Percentiles rank a stretch among this genome's conserved stretches.
phyloP scores from a whole-genome alignment of 129 eudicot genomes.

The Ambrosia artemisiifolia region DNA sequence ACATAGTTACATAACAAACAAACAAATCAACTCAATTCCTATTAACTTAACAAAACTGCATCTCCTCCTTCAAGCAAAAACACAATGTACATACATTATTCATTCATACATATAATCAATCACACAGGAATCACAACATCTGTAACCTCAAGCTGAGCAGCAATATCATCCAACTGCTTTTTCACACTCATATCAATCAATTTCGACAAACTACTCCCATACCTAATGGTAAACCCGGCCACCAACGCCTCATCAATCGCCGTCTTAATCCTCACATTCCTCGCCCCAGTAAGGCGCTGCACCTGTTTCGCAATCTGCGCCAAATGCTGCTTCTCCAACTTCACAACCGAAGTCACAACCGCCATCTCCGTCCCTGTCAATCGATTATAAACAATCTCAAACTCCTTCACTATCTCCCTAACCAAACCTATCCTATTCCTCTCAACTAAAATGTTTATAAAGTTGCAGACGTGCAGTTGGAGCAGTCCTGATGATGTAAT shows the following conservation, averaged over 20 bases:
- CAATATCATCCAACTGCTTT: slow-evolving; percentile 76
- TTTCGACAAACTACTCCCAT: slow-evolving; percentile 58
- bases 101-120: background rate
- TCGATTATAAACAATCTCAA: slow-evolving; percentile 52
- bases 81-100: no score
- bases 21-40: no score
- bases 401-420: slow-evolving; percentile 57
- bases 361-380: slow-evolving; percentile 68
- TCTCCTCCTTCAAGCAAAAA: no score
- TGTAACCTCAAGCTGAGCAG: slow-evolving; percentile 49
- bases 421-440: slow-evolving; percentile 45
- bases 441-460: slow-evolving; percentile 57
- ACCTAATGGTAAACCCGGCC: slow-evolving; percentile 71
- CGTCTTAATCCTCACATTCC: slow-evolving; percentile 70
- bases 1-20: no score
- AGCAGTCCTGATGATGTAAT: slow-evolving; percentile 30
- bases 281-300: slow-evolving; percentile 61
- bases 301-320: slow-evolving; percentile 81
- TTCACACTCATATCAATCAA: slow-evolving; percentile 83
- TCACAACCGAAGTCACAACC: slow-evolving; percentile 69
- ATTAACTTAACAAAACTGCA: no score
- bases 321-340: slow-evolving; percentile 57
- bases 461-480: slow-evolving; percentile 55
- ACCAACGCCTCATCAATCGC: slow-evolving; percentile 58
- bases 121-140: slow-evolving; percentile 1